Conservation (phyloP, 345 rosid genomes). For the Eucalyptus melliodora region DNA sequence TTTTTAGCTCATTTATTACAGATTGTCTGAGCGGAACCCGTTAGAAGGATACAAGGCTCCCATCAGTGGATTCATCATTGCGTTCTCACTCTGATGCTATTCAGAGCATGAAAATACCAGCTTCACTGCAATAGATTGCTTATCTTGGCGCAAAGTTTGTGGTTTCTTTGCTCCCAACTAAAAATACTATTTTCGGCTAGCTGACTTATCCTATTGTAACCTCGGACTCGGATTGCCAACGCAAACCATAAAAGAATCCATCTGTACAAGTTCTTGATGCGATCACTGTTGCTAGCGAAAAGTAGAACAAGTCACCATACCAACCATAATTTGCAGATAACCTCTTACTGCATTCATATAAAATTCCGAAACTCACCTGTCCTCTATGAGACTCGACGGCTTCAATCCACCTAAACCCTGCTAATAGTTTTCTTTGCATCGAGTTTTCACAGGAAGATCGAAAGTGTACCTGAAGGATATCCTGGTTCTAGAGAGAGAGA, state of each 20-base stretch:
- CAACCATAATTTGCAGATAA: background rate
- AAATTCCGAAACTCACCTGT: background rate
- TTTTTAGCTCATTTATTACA: no score
- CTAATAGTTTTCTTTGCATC: background rate
- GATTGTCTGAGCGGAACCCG: background rate
- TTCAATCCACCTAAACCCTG: background rate
- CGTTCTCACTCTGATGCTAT: background rate
- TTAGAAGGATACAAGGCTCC: background rate
- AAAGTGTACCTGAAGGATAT: background rate
- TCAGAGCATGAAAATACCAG: background rate
- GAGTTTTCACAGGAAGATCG: background rate
- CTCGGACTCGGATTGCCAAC: no score
- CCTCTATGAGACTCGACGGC: background rate
- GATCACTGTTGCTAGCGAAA: no score
- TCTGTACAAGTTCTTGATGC: no score
- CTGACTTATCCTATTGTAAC: background rate
- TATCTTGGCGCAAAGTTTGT: background rate
- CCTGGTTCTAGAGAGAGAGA: background rate
- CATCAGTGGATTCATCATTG: background rate
- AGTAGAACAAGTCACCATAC: background rate
- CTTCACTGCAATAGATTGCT: background rate
- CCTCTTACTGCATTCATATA: background rate
- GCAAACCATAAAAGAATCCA: no score
- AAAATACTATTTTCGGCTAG: background rate
- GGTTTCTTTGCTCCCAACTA: background rate